phyloP scores from a whole-genome alignment of 208 protist genomes.

The Trypanosomatidae sp. region DNA sequence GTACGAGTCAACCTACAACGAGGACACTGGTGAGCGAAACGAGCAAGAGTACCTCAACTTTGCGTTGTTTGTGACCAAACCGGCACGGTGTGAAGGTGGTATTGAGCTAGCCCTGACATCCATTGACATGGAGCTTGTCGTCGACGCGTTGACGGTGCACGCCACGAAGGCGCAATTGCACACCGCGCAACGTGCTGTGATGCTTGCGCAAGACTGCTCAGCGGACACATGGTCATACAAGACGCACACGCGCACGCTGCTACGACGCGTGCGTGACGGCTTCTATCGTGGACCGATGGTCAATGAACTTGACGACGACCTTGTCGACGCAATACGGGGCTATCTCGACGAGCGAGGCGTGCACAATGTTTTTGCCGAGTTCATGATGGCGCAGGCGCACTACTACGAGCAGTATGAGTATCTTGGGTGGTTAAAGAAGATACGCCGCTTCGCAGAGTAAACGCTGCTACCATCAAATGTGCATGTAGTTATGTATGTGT shows the following conservation, averaged over 20 bases:
- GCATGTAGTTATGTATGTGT: no score
- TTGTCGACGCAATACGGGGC: slow-evolving; percentile 77
- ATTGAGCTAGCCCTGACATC: slow-evolving; percentile 77
- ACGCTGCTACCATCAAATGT: no score
- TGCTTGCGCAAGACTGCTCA: neutral
- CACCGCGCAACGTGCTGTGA: neutral
- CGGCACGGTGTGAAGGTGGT: slow-evolving; percentile 23
- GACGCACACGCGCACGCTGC: slow-evolving; percentile 5
- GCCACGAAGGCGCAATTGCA: slow-evolving; percentile 26
- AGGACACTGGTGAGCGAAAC: slow-evolving; percentile 79
- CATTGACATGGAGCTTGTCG: slow-evolving; percentile 81
- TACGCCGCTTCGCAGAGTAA: slow-evolving; percentile 55
- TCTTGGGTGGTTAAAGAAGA: slow-evolving; percentile 53
- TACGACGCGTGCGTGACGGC: slow-evolving; percentile 12
- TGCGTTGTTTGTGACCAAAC: slow-evolving; percentile 54
- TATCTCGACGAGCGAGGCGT: slow-evolving; percentile 80
- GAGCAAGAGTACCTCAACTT: slow-evolving; percentile 83
- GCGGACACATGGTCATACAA: neutral
- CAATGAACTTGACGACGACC: slow-evolving; percentile 75
- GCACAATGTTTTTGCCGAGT: slow-evolving; percentile 81
- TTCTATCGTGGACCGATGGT: slow-evolving; percentile 70
- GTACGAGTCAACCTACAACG: slow-evolving; percentile 71
- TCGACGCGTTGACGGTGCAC: slow-evolving; percentile 69
- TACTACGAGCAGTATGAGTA: slow-evolving; percentile 80
- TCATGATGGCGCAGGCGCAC: slow-evolving; percentile 68